A percentile compares a stretch with the other conserved stretches of the same genome.
Evolutionary conservation across 306 rosid species (phyloP).

Genomic region (Cotoneaster glaucophyllus): DNA sequence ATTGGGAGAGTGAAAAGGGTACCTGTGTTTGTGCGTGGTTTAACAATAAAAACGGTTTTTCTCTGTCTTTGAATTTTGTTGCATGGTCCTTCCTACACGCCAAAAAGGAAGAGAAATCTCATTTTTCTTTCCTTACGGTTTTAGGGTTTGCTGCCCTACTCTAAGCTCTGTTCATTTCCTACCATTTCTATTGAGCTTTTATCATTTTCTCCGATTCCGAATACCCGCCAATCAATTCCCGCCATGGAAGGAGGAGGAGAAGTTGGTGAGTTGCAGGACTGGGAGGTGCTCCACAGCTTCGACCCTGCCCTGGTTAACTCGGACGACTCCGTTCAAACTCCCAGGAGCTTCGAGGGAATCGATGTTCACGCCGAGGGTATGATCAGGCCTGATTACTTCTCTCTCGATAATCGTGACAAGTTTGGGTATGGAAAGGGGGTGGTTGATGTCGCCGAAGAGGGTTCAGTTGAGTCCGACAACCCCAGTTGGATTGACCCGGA

Average conservation of each 20-base stretch:
- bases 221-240: neutral
- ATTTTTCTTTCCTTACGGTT: neutral
- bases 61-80: neutral
- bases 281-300: constrained; percentile 53
- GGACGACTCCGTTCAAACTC: constrained; percentile 3
- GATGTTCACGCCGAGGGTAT: constrained; percentile 43
- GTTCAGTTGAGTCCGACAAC: constrained; percentile 50
- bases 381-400: constrained; percentile 54
- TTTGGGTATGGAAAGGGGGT: constrained; percentile 2
- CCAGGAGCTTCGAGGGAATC: constrained; percentile 18
- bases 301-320: constrained; percentile 12
- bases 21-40: neutral
- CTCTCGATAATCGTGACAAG: constrained; percentile 38
- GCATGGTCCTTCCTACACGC: neutral
- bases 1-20: neutral
- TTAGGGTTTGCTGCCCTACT: neutral
- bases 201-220: neutral
- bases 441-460: constrained; percentile 27
- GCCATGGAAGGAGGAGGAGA: constrained; percentile 38
- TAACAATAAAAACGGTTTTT: constrained; percentile 9
- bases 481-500: constrained; percentile 73
- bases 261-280: constrained; percentile 45
- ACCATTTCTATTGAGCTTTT: neutral
- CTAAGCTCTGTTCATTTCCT: neutral
- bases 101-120: neutral